Evolutionary conservation across 2,329 filamentous ascomycete species (phyloP).

Genomic region (Endoconidiophora laricicola): DNA sequence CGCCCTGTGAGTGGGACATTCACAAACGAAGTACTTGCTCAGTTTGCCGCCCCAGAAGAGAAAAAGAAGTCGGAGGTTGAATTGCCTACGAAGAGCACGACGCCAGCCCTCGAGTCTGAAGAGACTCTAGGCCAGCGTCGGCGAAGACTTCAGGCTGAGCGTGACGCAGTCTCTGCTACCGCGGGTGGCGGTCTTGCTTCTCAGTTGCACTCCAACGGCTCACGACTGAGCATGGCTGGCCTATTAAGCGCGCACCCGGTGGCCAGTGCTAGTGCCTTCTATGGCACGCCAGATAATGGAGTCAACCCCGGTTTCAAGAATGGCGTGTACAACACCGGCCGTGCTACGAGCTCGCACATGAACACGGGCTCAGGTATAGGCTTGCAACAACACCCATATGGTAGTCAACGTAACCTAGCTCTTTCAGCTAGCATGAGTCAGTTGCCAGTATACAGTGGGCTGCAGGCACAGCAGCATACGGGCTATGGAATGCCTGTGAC

Average conservation of each 20-base stretch:
- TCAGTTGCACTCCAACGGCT: conserved; percentile 14
- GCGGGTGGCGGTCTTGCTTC: conserved; percentile 23
- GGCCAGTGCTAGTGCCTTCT: conserved; percentile 16
- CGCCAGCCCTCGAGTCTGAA: conserved; percentile 37
- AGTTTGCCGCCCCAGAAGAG: conserved; percentile 27
- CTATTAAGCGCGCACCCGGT: conserved; percentile 32
- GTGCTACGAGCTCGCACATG: conserved; percentile 19
- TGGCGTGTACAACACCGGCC: conserved; percentile 38
- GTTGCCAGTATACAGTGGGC: background rate
- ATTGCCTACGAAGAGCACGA: conserved; percentile 11
- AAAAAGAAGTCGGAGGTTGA: conserved; percentile 26
- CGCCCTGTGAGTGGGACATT: conserved; percentile 50
- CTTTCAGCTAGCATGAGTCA: conserved; percentile 15
- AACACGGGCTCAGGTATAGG: background rate
- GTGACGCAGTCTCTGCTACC: conserved; percentile 44
- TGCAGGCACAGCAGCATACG: background rate
- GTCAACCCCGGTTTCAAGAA: conserved; percentile 28
- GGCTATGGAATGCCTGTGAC: conserved; percentile 11
- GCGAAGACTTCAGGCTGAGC: conserved; percentile 52
- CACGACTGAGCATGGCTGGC: conserved; percentile 40
- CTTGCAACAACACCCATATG: background rate
- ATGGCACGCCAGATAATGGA: conserved; percentile 19
- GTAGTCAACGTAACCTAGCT: conserved; percentile 17
- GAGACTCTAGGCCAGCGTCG: conserved; percentile 68
- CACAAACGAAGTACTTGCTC: conserved; percentile 49